phyloP scores from a whole-genome alignment of 2,329 filamentous ascomycete species.

The Trichoderma aggressivum region DNA sequence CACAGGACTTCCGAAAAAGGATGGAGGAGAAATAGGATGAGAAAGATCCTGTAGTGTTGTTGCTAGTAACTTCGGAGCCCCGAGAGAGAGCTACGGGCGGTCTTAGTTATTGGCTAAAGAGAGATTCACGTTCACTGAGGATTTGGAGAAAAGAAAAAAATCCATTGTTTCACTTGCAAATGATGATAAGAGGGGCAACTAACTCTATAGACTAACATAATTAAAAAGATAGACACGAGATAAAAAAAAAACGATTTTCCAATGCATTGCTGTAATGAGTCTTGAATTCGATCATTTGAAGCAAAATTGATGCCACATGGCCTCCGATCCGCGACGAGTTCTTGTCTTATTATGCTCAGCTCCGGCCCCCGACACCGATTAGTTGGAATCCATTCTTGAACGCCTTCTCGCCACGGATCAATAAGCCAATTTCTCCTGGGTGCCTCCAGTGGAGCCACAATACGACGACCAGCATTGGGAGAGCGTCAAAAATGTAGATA shows the following conservation, averaged over 20 bases:
- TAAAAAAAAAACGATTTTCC: not conserved
- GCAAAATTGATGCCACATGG: not conserved
- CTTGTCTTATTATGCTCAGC: not conserved
- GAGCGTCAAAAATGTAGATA: conserved; percentile 42
- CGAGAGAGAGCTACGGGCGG: not conserved
- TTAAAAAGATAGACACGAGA: not conserved
- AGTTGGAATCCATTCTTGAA: conserved; percentile 4
- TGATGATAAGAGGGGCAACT: not conserved
- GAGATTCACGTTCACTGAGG: not conserved
- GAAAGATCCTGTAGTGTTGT: not conserved
- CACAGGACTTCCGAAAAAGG: not conserved
- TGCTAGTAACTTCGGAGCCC: not conserved
- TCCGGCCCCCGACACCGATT: not conserved
- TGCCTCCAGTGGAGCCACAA: conserved; percentile 24
- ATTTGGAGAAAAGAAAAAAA: not conserved
- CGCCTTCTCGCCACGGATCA: not conserved
- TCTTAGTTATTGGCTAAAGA: not conserved
- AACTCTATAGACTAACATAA: not conserved
- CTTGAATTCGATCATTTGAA: not conserved
- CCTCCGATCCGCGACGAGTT: not conserved
- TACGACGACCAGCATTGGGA: conserved; percentile 26
- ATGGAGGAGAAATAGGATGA: not conserved
- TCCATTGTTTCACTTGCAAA: not conserved
- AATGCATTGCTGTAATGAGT: not conserved
- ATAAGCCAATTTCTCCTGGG: conserved; percentile 42